Percentiles rank a stretch among this genome's conserved stretches.
Conservation (phyloP, 2,329 filamentous ascomycete genomes). For the Allantophomopsis cytisporea region DNA sequence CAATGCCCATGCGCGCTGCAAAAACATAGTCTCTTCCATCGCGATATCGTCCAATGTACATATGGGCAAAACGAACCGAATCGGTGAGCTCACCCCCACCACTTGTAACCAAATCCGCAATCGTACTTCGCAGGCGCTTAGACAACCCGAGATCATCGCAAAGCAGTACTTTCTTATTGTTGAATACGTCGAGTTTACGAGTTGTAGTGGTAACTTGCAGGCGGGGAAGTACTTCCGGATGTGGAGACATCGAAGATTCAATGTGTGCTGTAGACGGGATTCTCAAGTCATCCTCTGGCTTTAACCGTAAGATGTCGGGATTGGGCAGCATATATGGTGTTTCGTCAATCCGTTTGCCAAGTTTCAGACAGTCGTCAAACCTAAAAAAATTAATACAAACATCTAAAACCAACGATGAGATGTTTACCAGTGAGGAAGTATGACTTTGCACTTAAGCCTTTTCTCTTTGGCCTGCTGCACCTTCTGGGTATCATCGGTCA, state of each 20-base stretch:
- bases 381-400: slow-evolving; percentile 24
- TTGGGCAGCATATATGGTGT: slow-evolving; percentile 74
- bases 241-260: slow-evolving; percentile 48
- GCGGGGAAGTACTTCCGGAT: slow-evolving; percentile 24
- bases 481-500: slow-evolving; percentile 63
- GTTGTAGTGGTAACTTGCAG: slow-evolving; percentile 27
- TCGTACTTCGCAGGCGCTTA: slow-evolving; percentile 47
- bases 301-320: slow-evolving; percentile 61
- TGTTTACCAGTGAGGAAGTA: slow-evolving; percentile 79
- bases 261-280: slow-evolving; percentile 47
- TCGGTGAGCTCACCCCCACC: slow-evolving; percentile 59
- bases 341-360: slow-evolving; percentile 85
- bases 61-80: slow-evolving; percentile 57
- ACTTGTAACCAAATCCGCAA: slow-evolving; percentile 55
- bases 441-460: slow-evolving; percentile 61
- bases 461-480: slow-evolving; percentile 49
- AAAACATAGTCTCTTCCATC: slow-evolving; percentile 65
- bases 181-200: slow-evolving; percentile 60
- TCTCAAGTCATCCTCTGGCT: slow-evolving; percentile 38
- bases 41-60: slow-evolving; percentile 78
- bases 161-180: slow-evolving; percentile 64
- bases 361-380: slow-evolving; percentile 93
- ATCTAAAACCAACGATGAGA: neutral
- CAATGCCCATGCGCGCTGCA: slow-evolving; percentile 64
- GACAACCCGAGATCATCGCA: slow-evolving; percentile 62